A percentile compares a stretch with the other conserved stretches of the same genome.
Conservation (phyloP, 192 early-diverging fungal species). For the Podila epigama region DNA sequence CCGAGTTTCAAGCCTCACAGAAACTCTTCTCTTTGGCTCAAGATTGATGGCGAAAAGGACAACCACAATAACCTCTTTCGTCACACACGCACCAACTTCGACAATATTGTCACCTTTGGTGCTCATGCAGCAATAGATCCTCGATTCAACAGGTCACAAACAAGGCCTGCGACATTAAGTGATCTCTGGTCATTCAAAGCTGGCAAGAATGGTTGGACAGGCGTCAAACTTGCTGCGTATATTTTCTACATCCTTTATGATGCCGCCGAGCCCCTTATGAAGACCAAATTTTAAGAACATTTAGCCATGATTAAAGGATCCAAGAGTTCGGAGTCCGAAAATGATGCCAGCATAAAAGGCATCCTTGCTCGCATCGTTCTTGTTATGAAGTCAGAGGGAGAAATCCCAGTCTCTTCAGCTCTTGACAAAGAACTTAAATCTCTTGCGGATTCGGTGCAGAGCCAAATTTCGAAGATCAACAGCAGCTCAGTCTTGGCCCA, state of each 20-base stretch:
- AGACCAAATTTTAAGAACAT: too few species aligned
- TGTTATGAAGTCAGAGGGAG: too few species aligned
- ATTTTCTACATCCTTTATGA: constrained; percentile 3
- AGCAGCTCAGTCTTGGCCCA: too few species aligned
- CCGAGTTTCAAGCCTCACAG: constrained; percentile 4
- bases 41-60: constrained; percentile 12
- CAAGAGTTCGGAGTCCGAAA: too few species aligned
- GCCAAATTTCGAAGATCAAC: too few species aligned
- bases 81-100: constrained; percentile 13
- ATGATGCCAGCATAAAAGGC: too few species aligned
- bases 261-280: too few species aligned
- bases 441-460: too few species aligned
- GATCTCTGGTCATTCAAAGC: constrained; percentile 18
- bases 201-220: neutral
- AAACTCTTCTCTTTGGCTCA: constrained; percentile 13
- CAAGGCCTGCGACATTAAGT: constrained; percentile 4
- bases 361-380: too few species aligned
- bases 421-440: too few species aligned
- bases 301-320: too few species aligned
- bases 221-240: constrained; percentile 3
- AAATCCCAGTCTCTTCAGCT: too few species aligned
- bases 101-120: neutral
- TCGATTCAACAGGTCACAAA: neutral
- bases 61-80: constrained; percentile 10
- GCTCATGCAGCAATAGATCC: constrained; percentile 8